Base-by-base conservation (phyloP, 129 eudicot species). In the Daucus carota region DNA sequence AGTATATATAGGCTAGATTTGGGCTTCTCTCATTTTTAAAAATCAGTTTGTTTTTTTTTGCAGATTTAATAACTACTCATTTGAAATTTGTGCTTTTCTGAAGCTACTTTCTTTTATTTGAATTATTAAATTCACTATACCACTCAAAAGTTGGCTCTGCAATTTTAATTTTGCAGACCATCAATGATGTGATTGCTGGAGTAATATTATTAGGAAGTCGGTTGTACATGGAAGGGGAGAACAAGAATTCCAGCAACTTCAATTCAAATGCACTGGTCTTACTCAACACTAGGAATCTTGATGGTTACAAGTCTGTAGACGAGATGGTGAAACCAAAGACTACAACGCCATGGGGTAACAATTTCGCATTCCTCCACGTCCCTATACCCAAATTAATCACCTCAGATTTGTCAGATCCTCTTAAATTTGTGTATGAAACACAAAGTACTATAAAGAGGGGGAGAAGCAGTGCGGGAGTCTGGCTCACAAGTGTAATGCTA, bases 161-260 rank as follows among this genome's bases (percentile, higher is more conserved):
- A 26, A 6, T 10, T n/a, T 62, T 28, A 11, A 1, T 9, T 8
- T 79, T 32, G 24, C 84, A 80, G 84, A 75, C 80, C 3, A 57
- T 80, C 62, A 80, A 80, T n/a, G 84, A 80, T n/a, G 80, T 80
- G 31, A 32, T 75, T 0, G 42, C 73, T 3, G 80, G 84, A 24
- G 67, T 80, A 38, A 41, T 80, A 31, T 70, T 80, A 47, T 20
- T 66, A 7, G 84, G 84, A 20, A 50, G 72, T 45, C 79, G 84
- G 18, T 47, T 80, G 26, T 80, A 75, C 84, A 80, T 80, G 84
- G 76, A 80, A 80, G 63, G 20, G 70, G 52, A 74, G 44, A 72
- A 32, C 20, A 13, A n/a, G 2, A 57, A 42, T 7, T 74, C 44
- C 22, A 20, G 65, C 16, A 69, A 69, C 26, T 54, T 75, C 31